phyloP scores from a whole-genome alignment of 2,329 filamentous ascomycete genomes.

The Ambrosiella cleistominuta region DNA sequence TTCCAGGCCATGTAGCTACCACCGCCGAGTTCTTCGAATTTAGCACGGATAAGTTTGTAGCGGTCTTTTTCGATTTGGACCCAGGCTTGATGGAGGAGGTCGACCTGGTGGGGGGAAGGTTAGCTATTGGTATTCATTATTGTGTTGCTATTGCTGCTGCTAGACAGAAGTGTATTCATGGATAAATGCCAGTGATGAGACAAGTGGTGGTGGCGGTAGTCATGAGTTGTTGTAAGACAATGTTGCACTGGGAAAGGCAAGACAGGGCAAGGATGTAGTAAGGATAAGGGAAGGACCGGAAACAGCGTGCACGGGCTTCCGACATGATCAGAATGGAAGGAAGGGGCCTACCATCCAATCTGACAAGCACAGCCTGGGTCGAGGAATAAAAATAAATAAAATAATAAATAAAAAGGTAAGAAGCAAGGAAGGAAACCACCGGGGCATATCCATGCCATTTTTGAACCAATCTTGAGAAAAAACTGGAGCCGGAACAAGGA shows the following conservation, averaged over 20 bases:
- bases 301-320: constrained; percentile 1
- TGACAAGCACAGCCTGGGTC: not conserved
- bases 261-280: not conserved
- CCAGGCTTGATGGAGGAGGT: constrained; percentile 25
- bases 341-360: not conserved
- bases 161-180: not conserved
- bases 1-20: constrained; percentile 32
- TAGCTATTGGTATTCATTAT: not conserved
- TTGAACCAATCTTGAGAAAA: too few species aligned
- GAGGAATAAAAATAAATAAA: too few species aligned
- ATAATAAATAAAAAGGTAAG: too few species aligned
- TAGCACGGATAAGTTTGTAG: constrained; percentile 25
- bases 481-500: too few species aligned
- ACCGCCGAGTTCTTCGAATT: constrained; percentile 33
- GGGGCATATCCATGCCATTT: too few species aligned
- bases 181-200: not conserved
- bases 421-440: too few species aligned
- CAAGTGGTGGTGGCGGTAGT: not conserved
- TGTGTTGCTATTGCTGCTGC: not conserved
- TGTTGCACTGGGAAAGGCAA: not conserved
- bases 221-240: not conserved
- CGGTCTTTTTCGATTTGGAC: constrained; percentile 25
- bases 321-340: not conserved
- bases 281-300: not conserved
- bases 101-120: constrained; percentile 19